Conservation (phyloP, 345 rosid species). For the Brassica incana region DNA sequence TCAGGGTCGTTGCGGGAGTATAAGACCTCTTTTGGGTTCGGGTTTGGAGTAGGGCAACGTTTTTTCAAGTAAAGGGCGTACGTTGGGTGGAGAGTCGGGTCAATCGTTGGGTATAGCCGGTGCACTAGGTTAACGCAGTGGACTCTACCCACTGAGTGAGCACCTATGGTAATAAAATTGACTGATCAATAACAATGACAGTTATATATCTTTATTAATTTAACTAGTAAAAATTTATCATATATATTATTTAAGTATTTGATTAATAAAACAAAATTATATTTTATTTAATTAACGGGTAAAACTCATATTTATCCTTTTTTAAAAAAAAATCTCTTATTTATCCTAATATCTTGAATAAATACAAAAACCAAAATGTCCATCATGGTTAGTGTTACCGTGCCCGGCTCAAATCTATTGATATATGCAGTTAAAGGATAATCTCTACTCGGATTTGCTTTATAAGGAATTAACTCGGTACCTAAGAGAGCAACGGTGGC, state of each 20-base stretch:
- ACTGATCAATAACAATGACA: neutral
- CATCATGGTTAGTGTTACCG: neutral
- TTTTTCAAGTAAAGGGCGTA: slow-evolving; percentile 63
- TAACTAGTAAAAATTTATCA: neutral
- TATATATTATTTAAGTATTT: neutral
- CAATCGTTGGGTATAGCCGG: slow-evolving; percentile 70
- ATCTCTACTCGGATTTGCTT: neutral
- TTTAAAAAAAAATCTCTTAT: neutral
- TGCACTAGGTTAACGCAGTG: slow-evolving; percentile 74
- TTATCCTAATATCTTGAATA: neutral
- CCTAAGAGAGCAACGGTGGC: slow-evolving; percentile 75
- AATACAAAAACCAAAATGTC: neutral
- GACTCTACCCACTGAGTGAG: slow-evolving; percentile 84
- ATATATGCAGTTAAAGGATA: neutral
- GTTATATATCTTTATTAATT: neutral
- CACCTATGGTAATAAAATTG: slow-evolving; percentile 46
- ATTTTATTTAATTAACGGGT: neutral
- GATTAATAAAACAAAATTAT: neutral
- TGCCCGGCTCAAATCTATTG: neutral
- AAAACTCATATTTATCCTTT: neutral
- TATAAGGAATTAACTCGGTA: slow-evolving; percentile 13
- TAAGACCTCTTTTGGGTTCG: slow-evolving; percentile 52
- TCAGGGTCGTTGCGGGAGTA: slow-evolving; percentile 72
- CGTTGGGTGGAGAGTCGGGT: slow-evolving; percentile 63
- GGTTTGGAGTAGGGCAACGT: slow-evolving; percentile 63